Base-by-base conservation (phyloP, 1,284 basidiomycete genomes). In the Pseudomicrostroma phylloplanum region DNA sequence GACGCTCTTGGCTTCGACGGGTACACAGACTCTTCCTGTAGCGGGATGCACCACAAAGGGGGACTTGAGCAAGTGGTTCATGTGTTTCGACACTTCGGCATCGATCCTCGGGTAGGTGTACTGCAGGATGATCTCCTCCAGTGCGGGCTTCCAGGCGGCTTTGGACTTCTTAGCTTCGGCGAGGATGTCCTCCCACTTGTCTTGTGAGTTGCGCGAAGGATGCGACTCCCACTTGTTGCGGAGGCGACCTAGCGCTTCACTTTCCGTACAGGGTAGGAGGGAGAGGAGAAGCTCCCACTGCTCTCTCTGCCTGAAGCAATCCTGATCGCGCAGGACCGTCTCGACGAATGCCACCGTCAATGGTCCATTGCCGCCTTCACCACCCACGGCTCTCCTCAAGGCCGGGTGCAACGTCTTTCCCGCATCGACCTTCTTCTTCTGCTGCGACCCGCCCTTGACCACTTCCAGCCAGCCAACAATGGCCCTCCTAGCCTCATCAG, bases 21-120 rank as follows among this genome's bases (percentile, higher is more conserved):
- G 96, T 0, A 98, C 91, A 80, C 94, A 99, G 11, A 99, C 87
- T 48, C 92, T 86, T 1, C 93, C 93, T 1, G 96, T 98, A 66
- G 91, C 91, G 0, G 96, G 94, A 80, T 99, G 94, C 0, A 98
- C 84, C 77, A 92, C 96, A 80, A 99, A 98, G 0, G 96, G 96
- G 26, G 91, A 88, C 80, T 99, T 99, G 66, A 99, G 86, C 82
- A 99, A 85, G 82, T 99, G 96, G 81, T 98, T 98, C 62, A 92
- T 85, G 75, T 94, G 91, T 77, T 97, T 96, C 1, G 92, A 93
- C 15, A 99, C 94, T 80, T 98, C 94, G 6, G 91, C 88, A 80
- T 99, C 94, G 65, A 99, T 86, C 17, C 94, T 87, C 1, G 96
- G 94, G 79, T 98, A 98, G 0, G 91, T 94, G 80, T 96, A 97